These are phyloP conservation scores for Drosera spatulata DNA, from an alignment of 179 eudicot species.

Conservation along the genomic window DNA sequence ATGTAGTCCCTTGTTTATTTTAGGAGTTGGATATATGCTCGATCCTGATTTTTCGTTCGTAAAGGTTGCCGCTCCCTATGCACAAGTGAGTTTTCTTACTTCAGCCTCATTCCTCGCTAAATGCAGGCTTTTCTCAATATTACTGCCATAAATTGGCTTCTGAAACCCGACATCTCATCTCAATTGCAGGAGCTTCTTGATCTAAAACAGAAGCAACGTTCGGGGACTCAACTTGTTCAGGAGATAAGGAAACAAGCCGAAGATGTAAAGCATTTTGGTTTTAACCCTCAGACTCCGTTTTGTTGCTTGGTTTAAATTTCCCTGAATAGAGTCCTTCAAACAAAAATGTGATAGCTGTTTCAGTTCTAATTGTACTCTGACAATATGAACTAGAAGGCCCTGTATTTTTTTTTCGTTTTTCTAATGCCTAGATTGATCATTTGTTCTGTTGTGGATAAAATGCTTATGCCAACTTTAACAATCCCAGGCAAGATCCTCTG, in stretches of 20 bases:
- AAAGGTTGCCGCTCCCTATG: constrained; percentile 96
- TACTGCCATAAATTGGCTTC: neutral
- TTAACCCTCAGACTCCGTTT: neutral
- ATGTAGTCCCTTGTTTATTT: neutral
- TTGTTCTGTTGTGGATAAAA: too few species aligned
- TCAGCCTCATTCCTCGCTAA: neutral
- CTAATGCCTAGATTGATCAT: too few species aligned
- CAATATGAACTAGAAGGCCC: too few species aligned
- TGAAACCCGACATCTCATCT: neutral
- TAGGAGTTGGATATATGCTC: constrained; percentile 80
- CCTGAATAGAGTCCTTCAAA: too few species aligned
- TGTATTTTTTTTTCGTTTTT: too few species aligned
- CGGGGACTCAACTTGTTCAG: constrained; percentile 70
- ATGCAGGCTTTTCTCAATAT: neutral
- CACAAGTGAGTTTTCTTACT: constrained; percentile 45
- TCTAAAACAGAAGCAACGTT: constrained; percentile 51
- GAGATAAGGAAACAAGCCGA: constrained; percentile 92
- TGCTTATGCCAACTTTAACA: neutral
- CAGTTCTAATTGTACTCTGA: neutral
- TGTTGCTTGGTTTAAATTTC: neutral
- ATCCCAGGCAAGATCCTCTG: constrained; percentile 70
- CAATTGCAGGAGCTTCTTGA: constrained; percentile 86
- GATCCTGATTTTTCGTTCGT: constrained; percentile 89
- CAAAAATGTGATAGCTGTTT: neutral
- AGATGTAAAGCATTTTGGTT: constrained; percentile 44